Conservation (phyloP, 2,329 filamentous ascomycete genomes). For the Calonectria pauciramosa region DNA sequence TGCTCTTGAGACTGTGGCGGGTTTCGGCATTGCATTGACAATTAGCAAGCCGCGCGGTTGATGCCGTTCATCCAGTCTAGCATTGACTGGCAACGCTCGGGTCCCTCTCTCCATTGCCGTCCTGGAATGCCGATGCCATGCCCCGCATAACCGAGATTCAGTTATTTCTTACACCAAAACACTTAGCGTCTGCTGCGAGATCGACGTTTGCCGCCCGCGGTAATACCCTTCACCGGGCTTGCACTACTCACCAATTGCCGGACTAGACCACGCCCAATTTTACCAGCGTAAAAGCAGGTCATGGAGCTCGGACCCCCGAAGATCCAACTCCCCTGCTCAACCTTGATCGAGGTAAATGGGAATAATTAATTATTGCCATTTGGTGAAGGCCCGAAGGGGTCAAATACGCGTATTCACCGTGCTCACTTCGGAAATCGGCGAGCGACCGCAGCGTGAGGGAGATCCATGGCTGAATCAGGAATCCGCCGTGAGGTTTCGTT, state of each 20-base stretch:
- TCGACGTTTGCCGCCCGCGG: conserved; percentile 47
- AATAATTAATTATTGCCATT: neutral
- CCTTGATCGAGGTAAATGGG: neutral
- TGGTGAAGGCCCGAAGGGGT: neutral
- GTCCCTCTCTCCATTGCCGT: conserved; percentile 12
- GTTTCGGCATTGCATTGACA: neutral
- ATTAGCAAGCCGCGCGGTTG: neutral
- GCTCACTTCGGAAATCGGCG: neutral
- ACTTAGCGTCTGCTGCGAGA: conserved; percentile 41
- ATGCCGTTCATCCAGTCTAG: conserved; percentile 5
- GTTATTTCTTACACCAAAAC: conserved; percentile 18
- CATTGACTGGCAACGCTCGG: conserved; percentile 11
- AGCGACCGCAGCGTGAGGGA: neutral
- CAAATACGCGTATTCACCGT: neutral
- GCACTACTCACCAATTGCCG: conserved; percentile 42
- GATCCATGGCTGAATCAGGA: neutral
- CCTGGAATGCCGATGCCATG: conserved; percentile 20
- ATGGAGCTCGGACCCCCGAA: conserved; percentile 8
- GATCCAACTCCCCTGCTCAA: neutral
- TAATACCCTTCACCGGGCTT: conserved; percentile 39
- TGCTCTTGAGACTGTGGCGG: neutral
- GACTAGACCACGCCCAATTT: conserved; percentile 19
- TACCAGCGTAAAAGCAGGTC: neutral
- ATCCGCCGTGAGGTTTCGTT: neutral
- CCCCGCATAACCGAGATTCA: conserved; percentile 26